phyloP scores from a whole-genome alignment of 257 asterid genomes.

The Plantago ovata region DNA sequence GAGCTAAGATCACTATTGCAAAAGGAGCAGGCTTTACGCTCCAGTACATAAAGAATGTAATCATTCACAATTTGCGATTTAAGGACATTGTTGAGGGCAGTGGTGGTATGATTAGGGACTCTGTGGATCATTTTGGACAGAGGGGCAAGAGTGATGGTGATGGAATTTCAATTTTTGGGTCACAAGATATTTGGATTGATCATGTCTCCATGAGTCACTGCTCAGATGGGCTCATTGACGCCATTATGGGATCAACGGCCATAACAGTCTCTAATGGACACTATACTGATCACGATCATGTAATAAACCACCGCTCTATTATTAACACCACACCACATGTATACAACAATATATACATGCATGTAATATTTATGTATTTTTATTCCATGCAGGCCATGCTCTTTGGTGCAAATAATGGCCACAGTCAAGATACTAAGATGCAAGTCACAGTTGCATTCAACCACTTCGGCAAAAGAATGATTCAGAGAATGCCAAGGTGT shows the following conservation, averaged over 20 bases:
- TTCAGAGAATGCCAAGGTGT: slow-evolving; percentile 48
- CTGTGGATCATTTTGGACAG: slow-evolving; percentile 32
- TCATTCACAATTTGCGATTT: slow-evolving; percentile 42
- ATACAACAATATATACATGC: no score
- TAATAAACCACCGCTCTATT: slow-evolving; percentile 7
- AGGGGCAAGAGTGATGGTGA: slow-evolving; percentile 52
- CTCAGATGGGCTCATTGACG: slow-evolving; percentile 57
- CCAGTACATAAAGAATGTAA: slow-evolving; percentile 40
- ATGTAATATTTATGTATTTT: neutral
- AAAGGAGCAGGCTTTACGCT: slow-evolving; percentile 51
- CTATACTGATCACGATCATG: slow-evolving; percentile 49
- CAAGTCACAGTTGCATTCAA: slow-evolving; percentile 52
- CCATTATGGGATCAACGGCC: slow-evolving; percentile 48
- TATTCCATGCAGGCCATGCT: slow-evolving; percentile 29
- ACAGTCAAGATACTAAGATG: slow-evolving; percentile 30
- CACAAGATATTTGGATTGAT: slow-evolving; percentile 54
- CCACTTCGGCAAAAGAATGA: slow-evolving; percentile 46
- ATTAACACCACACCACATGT: no score
- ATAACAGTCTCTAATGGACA: slow-evolving; percentile 67
- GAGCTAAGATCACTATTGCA: slow-evolving; percentile 37
- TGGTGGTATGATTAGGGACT: slow-evolving; percentile 59
- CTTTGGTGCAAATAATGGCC: slow-evolving; percentile 25
- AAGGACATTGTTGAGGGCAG: slow-evolving; percentile 34
- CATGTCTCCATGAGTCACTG: slow-evolving; percentile 53
- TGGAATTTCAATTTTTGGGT: slow-evolving; percentile 46